Conservation (phyloP, 192 early-diverging fungal species). For the Coemansia sp. region DNA sequence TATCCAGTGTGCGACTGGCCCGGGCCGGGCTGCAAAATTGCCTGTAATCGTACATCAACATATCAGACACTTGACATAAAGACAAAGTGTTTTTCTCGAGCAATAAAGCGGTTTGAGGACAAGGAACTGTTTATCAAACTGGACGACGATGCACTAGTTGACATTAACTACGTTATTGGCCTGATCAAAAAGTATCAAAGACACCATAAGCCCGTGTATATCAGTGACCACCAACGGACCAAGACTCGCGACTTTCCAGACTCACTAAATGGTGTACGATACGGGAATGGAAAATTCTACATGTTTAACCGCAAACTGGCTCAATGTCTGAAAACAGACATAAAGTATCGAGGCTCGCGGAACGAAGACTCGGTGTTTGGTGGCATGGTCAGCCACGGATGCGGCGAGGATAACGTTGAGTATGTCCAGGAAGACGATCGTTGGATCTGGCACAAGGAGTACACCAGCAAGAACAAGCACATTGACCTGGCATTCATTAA, state of each 20-base stretch:
- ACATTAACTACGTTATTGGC: constrained; percentile 32
- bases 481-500: constrained; percentile 41
- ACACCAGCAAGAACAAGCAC: constrained; percentile 45
- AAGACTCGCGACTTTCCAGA: not conserved
- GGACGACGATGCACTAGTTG: constrained; percentile 46
- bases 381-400: constrained; percentile 46
- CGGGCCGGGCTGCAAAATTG: constrained; percentile 35
- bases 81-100: constrained; percentile 33
- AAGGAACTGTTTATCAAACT: constrained; percentile 50
- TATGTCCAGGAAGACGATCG: constrained; percentile 38
- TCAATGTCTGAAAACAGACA: constrained; percentile 26
- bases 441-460: constrained; percentile 46
- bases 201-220: constrained; percentile 33
- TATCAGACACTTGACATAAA: constrained; percentile 35
- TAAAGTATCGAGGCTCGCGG: constrained; percentile 22
- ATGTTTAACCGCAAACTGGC: constrained; percentile 44
- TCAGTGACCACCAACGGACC: constrained; percentile 36
- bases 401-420: constrained; percentile 27
- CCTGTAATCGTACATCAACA: constrained; percentile 35
- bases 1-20: constrained; percentile 50
- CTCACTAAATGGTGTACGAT: constrained; percentile 15
- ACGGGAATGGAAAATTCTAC: constrained; percentile 52
- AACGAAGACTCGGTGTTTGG: constrained; percentile 49
- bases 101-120: constrained; percentile 15
- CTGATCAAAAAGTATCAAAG: constrained; percentile 19